A percentile compares a stretch with the other conserved stretches of the same genome.
phyloP scores from a whole-genome alignment of 106 monocot genomes.

The Dendrobium huoshanense region DNA sequence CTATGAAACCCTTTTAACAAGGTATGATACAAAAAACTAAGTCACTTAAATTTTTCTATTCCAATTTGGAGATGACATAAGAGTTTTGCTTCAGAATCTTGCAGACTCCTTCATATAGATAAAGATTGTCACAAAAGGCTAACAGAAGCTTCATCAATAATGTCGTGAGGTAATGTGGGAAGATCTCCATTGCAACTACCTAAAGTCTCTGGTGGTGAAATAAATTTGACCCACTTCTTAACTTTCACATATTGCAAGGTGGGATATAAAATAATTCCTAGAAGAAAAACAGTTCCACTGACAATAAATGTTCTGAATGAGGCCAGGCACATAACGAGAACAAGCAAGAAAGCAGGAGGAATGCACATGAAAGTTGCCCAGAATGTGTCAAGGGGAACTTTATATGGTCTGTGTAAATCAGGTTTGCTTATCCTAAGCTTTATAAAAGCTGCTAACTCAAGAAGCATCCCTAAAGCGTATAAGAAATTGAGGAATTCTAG shows the following conservation, averaged over 20 bases:
- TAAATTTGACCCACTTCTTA: conserved; percentile 45
- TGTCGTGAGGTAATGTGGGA: background rate
- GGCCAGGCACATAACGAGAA: conserved; percentile 80
- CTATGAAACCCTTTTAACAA: too few relatives aligned
- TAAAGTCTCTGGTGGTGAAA: background rate
- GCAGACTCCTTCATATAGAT: background rate
- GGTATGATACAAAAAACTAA: too few relatives aligned
- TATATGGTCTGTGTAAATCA: conserved; percentile 67
- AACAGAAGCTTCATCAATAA: conserved; percentile 35
- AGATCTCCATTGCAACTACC: conserved; percentile 7
- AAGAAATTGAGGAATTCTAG: conserved; percentile 83
- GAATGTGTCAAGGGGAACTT: conserved; percentile 40
- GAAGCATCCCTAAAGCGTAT: conserved; percentile 78
- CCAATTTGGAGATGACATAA: background rate
- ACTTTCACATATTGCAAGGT: conserved; percentile 31
- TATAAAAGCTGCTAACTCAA: conserved; percentile 81
- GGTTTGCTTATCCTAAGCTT: conserved; percentile 68
- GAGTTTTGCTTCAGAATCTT: conserved; percentile 1
- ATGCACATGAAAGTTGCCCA: conserved; percentile 43
- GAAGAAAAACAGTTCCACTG: conserved; percentile 37
- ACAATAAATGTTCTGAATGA: conserved; percentile 59
- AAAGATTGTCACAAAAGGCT: conserved; percentile 29
- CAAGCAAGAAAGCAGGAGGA: conserved; percentile 53
- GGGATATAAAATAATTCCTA: conserved; percentile 58
- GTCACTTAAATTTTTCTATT: background rate